Percentiles rank a stretch among this genome's conserved stretches.
phyloP scores from a whole-genome alignment of 495 filamentous ascomycete genomes.

The Coniosporium apollinis region DNA sequence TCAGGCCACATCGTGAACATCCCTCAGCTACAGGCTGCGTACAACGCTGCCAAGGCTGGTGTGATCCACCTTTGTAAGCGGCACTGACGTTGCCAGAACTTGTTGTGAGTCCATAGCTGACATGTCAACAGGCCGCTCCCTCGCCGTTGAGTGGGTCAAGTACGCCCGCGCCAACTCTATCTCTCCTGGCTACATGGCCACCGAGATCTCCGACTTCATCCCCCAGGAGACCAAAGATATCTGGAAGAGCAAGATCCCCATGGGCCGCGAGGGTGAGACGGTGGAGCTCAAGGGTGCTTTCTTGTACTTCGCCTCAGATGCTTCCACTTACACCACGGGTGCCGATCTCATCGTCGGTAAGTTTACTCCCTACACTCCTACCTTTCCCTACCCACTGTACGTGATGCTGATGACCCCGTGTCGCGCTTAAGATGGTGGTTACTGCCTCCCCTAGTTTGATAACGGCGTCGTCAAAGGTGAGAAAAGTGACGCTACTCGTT shows the following conservation, averaged over 20 bases:
- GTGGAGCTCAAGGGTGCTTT: slow-evolving; percentile 79
- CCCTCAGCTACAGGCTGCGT: slow-evolving; percentile 71
- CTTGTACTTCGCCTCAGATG: slow-evolving; percentile 75
- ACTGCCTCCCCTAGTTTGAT: slow-evolving; percentile 6
- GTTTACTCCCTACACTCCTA: too few relatives aligned
- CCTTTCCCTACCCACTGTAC: slow-evolving; percentile 16
- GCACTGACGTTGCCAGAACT: too few relatives aligned
- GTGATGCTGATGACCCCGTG: slow-evolving; percentile 28
- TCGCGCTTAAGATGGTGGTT: slow-evolving; percentile 17
- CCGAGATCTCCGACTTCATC: slow-evolving; percentile 64
- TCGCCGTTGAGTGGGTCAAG: slow-evolving; percentile 75
- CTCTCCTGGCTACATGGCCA: slow-evolving; percentile 76
- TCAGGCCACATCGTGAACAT: slow-evolving; percentile 77
- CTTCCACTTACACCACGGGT: slow-evolving; percentile 66
- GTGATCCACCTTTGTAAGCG: slow-evolving; percentile 68
- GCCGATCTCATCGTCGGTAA: slow-evolving; percentile 11
- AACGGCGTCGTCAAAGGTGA: too few relatives aligned
- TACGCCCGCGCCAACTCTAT: slow-evolving; percentile 73
- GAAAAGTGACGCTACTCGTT: too few relatives aligned
- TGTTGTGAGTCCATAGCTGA: too few relatives aligned
- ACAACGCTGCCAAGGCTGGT: slow-evolving; percentile 78
- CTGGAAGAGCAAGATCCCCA: slow-evolving; percentile 68
- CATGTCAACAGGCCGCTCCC: slow-evolving; percentile 36
- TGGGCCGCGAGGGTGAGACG: slow-evolving; percentile 60
- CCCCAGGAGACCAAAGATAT: slow-evolving; percentile 51